Evolutionary conservation across 345 rosid species (phyloP), one percentile per base, ranked within the genome.

Genomic region (Brassica incana): DNA sequence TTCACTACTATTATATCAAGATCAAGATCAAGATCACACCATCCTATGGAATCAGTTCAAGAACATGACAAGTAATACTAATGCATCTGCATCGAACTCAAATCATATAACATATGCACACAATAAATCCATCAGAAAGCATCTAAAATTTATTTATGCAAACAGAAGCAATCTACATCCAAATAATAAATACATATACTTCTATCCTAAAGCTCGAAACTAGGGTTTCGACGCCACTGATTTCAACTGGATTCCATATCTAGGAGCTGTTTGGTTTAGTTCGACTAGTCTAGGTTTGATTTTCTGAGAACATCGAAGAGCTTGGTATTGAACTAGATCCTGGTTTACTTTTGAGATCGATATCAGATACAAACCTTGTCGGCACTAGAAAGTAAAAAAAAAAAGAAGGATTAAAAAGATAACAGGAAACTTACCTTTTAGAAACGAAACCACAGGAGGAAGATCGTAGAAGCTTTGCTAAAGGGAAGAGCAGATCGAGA

Each of bases 211-310:
- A 12, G 54, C 15, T 52, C 20, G 9, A 74, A 76, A 48, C 35
- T 65, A 78, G 81, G 67, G 77, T 73, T 78, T 32, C 5, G n/a
- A 72, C 0, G 20, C 59, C 35, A 16, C 18, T 30, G 1, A 8
- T 36, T 8, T 0, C 56, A 36, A 15, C 25, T 33, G 38, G 67
- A 78, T 56, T 65, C 50, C 73, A 27, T 65, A 3, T 5, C 62
- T 40, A 72, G 45, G 38, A 11, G 36, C 5, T 33, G 5, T 25
- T 33, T 16, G 8, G 5, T 25, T 33, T 16, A 3, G 45, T 6
- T 54, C 7, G 1, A 56, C 33, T 35, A 25, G 14, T 71, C 66
- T 35, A 77, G 33, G 30, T 50, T 65, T 8, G 14, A 0, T 36
- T 63, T 25, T 1, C 48, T 15, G 16, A 15, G 45, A 70, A 69